Base-by-base conservation (phyloP, 345 rosid genomes). In the Limnanthes douglasii region DNA sequence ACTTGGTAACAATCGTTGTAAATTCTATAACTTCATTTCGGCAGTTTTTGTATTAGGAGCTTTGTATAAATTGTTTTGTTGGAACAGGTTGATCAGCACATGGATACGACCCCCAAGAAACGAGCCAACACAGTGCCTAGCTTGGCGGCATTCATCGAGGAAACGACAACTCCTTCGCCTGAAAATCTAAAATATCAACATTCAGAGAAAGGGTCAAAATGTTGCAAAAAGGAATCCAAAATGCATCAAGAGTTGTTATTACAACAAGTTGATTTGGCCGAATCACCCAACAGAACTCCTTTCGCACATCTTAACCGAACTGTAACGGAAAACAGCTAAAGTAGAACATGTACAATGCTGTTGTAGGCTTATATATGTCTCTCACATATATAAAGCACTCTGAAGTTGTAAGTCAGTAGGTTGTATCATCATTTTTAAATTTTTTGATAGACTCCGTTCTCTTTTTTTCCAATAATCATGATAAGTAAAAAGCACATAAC, bases 61-160 rank as follows among this genome's bases (percentile, higher is more conserved):
- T 1, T 41, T 1, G 18, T 31, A n/a, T 0, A 29, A 2, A 33
- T 6, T 22, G 15, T 41, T n/a, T 30, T 1, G 23, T 31, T 1
- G 13, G 44, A 37, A 24, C 69, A 82, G 93, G 72, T 78, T 34
- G 94, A 78, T 53, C 54, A 68, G 40, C 54, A 48, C 11, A 58
- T 62, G 5, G 39, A 51, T 33, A 28, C 68, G 38, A 61, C 59
- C 10, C 86, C 83, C 8, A 61, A 68, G 57, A 78, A 61, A 54
- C 65, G 71, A 32, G 50, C 10, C 6, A 65, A 73, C 31, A 6
- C 15, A n/a, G 82, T 75, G 33, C 95, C 97, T 1, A 73, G 78
- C 67, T 37, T 71, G 50, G 63, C 57, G 5, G 72, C 83, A 7
- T n/a, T n/a, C 40, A 78, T 82, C 2, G 95, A 82, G 48, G 72